phyloP scores from a whole-genome alignment of 1,284 basidiomycete species.

The Exobasidium rhododendri region DNA sequence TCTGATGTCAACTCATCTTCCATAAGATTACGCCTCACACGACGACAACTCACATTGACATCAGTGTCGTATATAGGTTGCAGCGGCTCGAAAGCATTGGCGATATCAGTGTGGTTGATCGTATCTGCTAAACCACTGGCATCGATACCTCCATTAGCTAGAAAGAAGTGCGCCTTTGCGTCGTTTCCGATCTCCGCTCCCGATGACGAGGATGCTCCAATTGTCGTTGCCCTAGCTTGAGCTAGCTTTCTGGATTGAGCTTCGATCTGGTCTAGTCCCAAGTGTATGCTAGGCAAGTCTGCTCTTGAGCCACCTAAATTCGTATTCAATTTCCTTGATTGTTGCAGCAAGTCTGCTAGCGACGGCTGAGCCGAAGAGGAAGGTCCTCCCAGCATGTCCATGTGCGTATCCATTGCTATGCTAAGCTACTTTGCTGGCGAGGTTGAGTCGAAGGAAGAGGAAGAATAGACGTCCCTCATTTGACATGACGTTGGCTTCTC shows the following conservation, averaged over 20 bases:
- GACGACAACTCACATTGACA: constrained; percentile 59
- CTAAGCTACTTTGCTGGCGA: background rate
- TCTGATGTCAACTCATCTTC: background rate
- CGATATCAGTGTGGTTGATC: constrained; percentile 75
- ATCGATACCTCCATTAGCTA: constrained; percentile 86
- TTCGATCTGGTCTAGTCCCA: constrained; percentile 87
- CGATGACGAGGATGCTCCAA: constrained; percentile 15
- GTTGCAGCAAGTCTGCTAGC: constrained; percentile 49
- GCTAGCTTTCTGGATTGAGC: constrained; percentile 61
- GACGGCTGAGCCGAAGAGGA: background rate
- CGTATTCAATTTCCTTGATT: constrained; percentile 50
- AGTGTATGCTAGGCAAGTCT: constrained; percentile 77
- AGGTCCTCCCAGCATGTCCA: constrained; percentile 6
- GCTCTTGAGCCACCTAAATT: constrained; percentile 54
- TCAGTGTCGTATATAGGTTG: constrained; percentile 87
- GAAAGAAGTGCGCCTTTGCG: constrained; percentile 58
- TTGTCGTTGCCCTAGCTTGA: constrained; percentile 26
- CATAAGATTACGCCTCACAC: background rate
- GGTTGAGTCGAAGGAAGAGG: constrained; percentile 3
- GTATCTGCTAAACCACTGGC: constrained; percentile 73
- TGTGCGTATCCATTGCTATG: constrained; percentile 8
- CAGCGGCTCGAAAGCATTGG: constrained; percentile 80
- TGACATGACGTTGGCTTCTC: background rate
- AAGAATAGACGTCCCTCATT: background rate
- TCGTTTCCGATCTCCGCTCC: constrained; percentile 62